These are phyloP conservation scores for Xylariomycetidae sp. DNA, from an alignment of 2,329 filamentous ascomycete genomes.

Conservation along the genomic window DNA sequence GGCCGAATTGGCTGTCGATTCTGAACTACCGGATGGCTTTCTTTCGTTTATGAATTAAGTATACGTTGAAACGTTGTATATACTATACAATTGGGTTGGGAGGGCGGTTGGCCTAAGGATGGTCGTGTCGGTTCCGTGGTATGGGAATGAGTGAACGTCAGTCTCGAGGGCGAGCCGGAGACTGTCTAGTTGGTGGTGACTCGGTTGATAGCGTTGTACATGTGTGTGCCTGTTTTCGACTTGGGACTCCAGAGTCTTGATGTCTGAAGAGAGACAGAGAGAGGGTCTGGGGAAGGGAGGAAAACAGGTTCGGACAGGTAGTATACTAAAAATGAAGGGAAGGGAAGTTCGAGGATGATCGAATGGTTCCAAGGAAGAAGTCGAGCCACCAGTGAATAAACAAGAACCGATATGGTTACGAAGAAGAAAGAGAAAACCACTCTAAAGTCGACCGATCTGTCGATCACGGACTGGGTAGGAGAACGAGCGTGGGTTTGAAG, in stretches of 20 bases:
- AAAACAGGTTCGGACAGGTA: constrained; percentile 17
- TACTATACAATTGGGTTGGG: constrained; percentile 24
- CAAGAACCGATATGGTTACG: constrained; percentile 30
- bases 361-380: constrained; percentile 28
- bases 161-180: constrained; percentile 18
- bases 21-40: too few species aligned
- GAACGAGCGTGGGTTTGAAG: constrained; percentile 29
- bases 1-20: constrained; percentile 10
- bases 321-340: constrained; percentile 28
- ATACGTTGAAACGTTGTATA: constrained; percentile 15
- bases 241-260: constrained; percentile 19
- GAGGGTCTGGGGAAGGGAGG: constrained; percentile 9
- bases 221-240: constrained; percentile 16
- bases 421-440: constrained; percentile 28
- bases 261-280: constrained; percentile 13
- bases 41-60: constrained; percentile 27
- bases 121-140: constrained; percentile 29
- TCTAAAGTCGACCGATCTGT: constrained; percentile 28
- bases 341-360: constrained; percentile 26
- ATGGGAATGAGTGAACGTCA: constrained; percentile 29
- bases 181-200: constrained; percentile 24
- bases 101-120: constrained; percentile 30
- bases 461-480: constrained; percentile 28
- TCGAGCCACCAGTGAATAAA: constrained; percentile 28
- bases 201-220: constrained; percentile 27